A percentile compares a stretch with the other conserved stretches of the same genome.
phyloP scores from a whole-genome alignment of 305 asterid species.

The Fraxinus angustifolia region DNA sequence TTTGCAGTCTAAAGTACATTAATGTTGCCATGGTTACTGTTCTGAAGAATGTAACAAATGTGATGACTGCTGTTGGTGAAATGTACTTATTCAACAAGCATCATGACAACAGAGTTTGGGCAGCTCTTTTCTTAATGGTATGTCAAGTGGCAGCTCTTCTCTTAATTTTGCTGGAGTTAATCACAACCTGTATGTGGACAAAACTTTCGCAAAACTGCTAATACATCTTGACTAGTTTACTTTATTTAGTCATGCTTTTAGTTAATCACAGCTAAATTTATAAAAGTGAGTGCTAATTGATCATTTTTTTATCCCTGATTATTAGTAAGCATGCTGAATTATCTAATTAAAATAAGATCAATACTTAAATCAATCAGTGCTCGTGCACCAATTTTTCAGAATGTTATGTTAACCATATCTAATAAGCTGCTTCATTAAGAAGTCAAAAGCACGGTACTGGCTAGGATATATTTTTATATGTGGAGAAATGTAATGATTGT shows the following conservation, averaged over 20 bases:
- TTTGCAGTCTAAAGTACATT: conserved; percentile 71
- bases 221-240: neutral
- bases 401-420: neutral
- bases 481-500: neutral
- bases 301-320: neutral
- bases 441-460: conserved; percentile 1
- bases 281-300: conserved; percentile 1
- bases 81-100: conserved; percentile 82
- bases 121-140: conserved; percentile 90
- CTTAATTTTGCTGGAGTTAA: conserved; percentile 1
- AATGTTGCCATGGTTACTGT: conserved; percentile 94
- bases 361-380: neutral
- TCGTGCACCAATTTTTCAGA: neutral
- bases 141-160: conserved; percentile 20
- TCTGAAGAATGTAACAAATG: conserved; percentile 87
- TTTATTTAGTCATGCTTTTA: conserved; percentile 4
- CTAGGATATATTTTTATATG: neutral
- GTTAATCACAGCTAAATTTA: conserved; percentile 4
- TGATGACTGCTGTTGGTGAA: conserved; percentile 88
- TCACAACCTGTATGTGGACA: neutral
- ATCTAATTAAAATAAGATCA: neutral
- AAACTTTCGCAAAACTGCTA: neutral
- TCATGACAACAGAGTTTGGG: conserved; percentile 85
- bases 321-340: neutral
- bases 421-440: neutral